These are phyloP conservation scores for Closterium sp. DNA, from an alignment of 139 green algal genomes.

Conservation along the genomic window DNA sequence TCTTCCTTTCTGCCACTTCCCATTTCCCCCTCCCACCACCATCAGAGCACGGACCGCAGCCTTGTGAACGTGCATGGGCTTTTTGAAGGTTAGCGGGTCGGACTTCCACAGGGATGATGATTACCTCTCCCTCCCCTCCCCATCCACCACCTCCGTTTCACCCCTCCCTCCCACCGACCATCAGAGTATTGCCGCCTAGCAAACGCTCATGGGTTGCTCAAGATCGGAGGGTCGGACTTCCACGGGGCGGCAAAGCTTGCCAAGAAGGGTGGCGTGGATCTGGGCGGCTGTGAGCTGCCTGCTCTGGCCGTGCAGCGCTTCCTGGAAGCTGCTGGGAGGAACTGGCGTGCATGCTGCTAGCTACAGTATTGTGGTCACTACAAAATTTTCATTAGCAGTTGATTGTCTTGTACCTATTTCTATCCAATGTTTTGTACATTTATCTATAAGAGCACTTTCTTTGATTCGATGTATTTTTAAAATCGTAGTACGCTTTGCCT, in stretches of 20 bases:
- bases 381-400: no score
- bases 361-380: no score
- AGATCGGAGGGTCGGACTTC: constrained; percentile 39
- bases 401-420: no score
- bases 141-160: background rate
- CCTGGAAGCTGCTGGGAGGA: background rate
- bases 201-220: constrained; percentile 9
- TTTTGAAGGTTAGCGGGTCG: background rate
- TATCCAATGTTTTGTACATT: no score
- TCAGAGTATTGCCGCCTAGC: constrained; percentile 28
- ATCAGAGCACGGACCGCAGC: no score
- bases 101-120: background rate
- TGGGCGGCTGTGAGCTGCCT: background rate
- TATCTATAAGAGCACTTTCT: no score
- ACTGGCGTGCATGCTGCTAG: background rate
- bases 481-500: no score
- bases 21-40: no score
- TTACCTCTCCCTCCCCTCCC: background rate
- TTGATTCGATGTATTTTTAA: no score
- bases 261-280: background rate
- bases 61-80: no score
- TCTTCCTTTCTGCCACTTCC: no score
- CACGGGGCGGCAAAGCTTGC: constrained; percentile 7
- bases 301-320: background rate
- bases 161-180: background rate